Percentiles rank a stretch among this genome's conserved stretches.
phyloP scores from a whole-genome alignment of 192 early-diverging fungal genomes.

The Umbelopsis sp. region DNA sequence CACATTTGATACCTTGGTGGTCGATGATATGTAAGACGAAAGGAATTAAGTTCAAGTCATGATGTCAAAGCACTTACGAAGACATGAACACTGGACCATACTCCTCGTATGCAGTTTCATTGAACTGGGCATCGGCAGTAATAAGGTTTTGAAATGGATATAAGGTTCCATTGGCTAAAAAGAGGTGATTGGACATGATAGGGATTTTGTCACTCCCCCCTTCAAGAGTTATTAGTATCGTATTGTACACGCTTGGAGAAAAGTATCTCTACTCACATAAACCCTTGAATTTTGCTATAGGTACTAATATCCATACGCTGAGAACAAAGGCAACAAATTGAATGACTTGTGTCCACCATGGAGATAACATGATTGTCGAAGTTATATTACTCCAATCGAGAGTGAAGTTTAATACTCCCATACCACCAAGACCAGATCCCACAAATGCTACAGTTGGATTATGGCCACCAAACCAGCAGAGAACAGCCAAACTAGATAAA shows the following conservation, averaged over 20 bases:
- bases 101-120: conserved; percentile 54
- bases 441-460: conserved; percentile 43
- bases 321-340: conserved; percentile 70
- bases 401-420: conserved; percentile 71
- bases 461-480: conserved; percentile 36
- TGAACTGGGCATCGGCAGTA: conserved; percentile 51
- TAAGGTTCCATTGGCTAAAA: conserved; percentile 32
- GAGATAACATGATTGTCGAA: conserved; percentile 68
- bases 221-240: not conserved
- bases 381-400: conserved; percentile 77
- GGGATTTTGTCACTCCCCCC: conserved; percentile 28
- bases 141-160: conserved; percentile 40
- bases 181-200: conserved; percentile 46
- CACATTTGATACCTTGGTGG: conserved; percentile 26
- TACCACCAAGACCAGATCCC: conserved; percentile 58
- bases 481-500: conserved; percentile 39
- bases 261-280: conserved; percentile 26
- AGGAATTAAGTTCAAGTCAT: no score
- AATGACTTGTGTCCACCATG: conserved; percentile 73
- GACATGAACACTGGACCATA: conserved; percentile 58
- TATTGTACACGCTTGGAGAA: not conserved
- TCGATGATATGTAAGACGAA: not conserved
- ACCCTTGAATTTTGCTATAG: conserved; percentile 44
- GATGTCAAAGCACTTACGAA: not conserved
- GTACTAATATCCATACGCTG: conserved; percentile 76